Evolutionary conservation across 495 filamentous ascomycete species (phyloP), one percentile per base, ranked within the genome.

Genomic region (Podospora appendiculata): DNA sequence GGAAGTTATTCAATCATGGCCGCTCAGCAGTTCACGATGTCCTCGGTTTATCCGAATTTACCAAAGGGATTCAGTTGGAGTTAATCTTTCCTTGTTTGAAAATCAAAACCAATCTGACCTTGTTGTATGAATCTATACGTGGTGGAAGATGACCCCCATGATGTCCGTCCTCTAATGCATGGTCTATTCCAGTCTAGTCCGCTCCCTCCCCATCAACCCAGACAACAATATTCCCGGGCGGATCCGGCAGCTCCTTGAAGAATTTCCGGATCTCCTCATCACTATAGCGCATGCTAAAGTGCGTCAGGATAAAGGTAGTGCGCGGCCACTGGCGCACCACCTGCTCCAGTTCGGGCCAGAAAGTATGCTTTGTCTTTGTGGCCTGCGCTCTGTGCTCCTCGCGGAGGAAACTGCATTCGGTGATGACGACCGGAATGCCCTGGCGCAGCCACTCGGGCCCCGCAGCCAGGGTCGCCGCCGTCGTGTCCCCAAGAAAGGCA

Each of bases 401-500:
- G 17, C 47, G 50, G 38, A 71, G 42, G 35, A 71, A 71, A 19
- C 61, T 67, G 51, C 69, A 71, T 57, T 71, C 69, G 0, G 65
- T 69, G 32, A 71, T 59, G 17, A 71, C 69, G 9, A 71, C 67
- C 38, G 56, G 52, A 39, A 71, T 49, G 2, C 57, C 63, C 1
- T 50, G 14, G 1, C 34, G 34, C 45, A 71, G 38, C 58, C 60
- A 64, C 16, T 34, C 45, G 8, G 61, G 61, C 7, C 33, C 63
- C 2, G 47, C 46, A 3, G 52, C 57, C 6, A 67, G 59, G 45
- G 57, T 55, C 6, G 38, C 14, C n/a, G 63, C 48, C 4, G 67
- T 70, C 1, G 61, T 65, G 57, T 71, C 69, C 14, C 69, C 69
- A 16, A 71, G 47, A 17, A 71, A 71, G 12, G 65, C 67, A 47